Conservation (phyloP, 768 basidiomycete genomes). For the Termitomyces sp. region DNA sequence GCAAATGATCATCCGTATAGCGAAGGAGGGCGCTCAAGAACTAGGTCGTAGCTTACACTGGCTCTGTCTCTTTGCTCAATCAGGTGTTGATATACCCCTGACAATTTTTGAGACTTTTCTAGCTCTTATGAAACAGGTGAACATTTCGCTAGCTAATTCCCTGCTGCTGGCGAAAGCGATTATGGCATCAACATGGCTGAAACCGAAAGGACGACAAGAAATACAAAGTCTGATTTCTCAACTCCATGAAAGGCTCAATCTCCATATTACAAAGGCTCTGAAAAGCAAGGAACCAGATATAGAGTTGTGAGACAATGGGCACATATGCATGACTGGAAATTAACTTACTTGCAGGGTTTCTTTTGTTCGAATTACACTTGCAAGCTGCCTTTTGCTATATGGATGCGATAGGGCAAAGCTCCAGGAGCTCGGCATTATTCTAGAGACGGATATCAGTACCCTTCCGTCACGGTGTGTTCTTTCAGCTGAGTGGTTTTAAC, state of each 20-base stretch:
- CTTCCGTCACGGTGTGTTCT: conserved; percentile 52
- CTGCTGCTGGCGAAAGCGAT: conserved; percentile 48
- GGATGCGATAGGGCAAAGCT: conserved; percentile 56
- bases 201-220: conserved; percentile 51
- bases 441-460: conserved; percentile 37
- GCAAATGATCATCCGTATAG: conserved; percentile 39
- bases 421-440: conserved; percentile 38
- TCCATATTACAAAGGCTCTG: conserved; percentile 32
- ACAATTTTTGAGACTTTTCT: conserved; percentile 44
- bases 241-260: conserved; percentile 39
- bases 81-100: conserved; percentile 59
- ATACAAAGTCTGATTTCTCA: conserved; percentile 44
- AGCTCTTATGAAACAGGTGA: conserved; percentile 29
- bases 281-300: conserved; percentile 19
- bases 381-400: conserved; percentile 55
- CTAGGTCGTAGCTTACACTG: conserved; percentile 47
- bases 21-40: conserved; percentile 34
- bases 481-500: neutral
- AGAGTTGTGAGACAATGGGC: conserved; percentile 27
- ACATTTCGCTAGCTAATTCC: conserved; percentile 36
- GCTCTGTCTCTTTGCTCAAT: conserved; percentile 55
- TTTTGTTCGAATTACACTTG: conserved; percentile 59
- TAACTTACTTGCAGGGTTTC: conserved; percentile 18
- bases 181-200: conserved; percentile 56
- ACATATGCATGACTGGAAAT: neutral